Evolutionary conservation across 495 filamentous ascomycete genomes (phyloP), one percentile per base, ranked within the genome.

Genomic region (Neurospora discreta): DNA sequence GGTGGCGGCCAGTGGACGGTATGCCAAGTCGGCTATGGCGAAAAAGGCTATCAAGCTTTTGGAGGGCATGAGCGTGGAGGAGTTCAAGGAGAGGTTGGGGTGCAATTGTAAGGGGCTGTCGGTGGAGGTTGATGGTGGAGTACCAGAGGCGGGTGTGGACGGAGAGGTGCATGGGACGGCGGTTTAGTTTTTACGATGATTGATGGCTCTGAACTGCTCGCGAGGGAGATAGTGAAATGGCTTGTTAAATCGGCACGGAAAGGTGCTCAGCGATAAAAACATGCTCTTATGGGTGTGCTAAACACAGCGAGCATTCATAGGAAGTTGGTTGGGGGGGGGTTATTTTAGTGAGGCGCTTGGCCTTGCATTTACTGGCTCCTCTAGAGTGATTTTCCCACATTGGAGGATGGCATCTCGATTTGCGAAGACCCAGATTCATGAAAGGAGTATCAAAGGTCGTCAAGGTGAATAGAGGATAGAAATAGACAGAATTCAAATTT

Each of bases 21-120:
- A 91, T 81, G 93, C 92, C 0, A 94, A 92, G 78, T 78, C 92
- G 18, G 88, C 85, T 46, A 93, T 90, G 4, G 90, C 91, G 67
- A 87, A 91, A 75, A 85, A 85, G 68, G 92, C 92, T 0, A 72
- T 93, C 69, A 73, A 81, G 23, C 75, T 80, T 43, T 72, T 98
- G 71, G 83, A 89, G 74, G 85, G 81, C 0, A 77, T 96, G 72
- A 78, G 80, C 3, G 79, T 80, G 8, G 82, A 81, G 11, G 88
- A 92, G 70, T 97, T 91, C 71, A 84, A 86, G 68, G 75, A 71
- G 69, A 83, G 78, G 70, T 93, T 87, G 77, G 77, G 81, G 5
- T 98, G 94, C 71, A 78, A 85, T 68, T 97, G 94, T 79, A 70
- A 71, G 13, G 71, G 46, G 10, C 69, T 73, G 39, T 71, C 71